Base-by-base conservation (phyloP, 768 basidiomycete species). In the Podaxis mareebaensis region DNA sequence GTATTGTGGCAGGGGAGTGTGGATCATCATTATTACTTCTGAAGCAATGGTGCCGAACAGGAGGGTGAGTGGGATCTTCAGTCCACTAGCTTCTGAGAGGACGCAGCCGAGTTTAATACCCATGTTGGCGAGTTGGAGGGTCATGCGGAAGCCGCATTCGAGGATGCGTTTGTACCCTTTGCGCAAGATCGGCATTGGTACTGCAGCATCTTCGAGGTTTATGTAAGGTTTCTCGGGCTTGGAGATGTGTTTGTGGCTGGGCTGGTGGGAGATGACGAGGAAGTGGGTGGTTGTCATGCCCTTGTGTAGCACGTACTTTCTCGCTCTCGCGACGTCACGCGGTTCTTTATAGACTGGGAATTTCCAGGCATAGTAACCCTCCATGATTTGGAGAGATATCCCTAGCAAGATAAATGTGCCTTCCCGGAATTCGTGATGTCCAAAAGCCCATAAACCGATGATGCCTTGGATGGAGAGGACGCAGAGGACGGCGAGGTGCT, bases 241-340 rank as follows among this genome's bases (percentile, higher is more conserved):
- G 3, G 33, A 20, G 20, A 2, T 2, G 3, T 15, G 20, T 39
- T 12, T 49, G 22, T 40, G 4, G 8, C 3, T 51, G 4, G 46
- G 46, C 17, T 39, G 30, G n/a, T 63, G 61, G 22, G 54, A 51
- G 22, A 63, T 42, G 3, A 63, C 33, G 17, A 63, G 61, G 36
- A 63, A 51, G 15, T 63, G 61, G 4, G 54, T 63, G 7, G 61
- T 56, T 3, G 53, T 63, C 61, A 63, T 63, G 48, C 61, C 61
- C 15, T 63, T 57, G 30, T 63, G 54, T 11, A 63, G 48, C 6
- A 51, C 61, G 12, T 39, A 57, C 4, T 56, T 40, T 26, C 61
- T 49, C 3, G 61, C 36, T 11, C n/a, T 49, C 17, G 30, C 48
- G 42, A 63, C 61, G 1, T 11, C 4, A 2, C 61, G 53, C 8